Percentiles rank a stretch among this genome's conserved stretches.
phyloP scores from a whole-genome alignment of 179 eudicot species.

The Beta lomatogona region DNA sequence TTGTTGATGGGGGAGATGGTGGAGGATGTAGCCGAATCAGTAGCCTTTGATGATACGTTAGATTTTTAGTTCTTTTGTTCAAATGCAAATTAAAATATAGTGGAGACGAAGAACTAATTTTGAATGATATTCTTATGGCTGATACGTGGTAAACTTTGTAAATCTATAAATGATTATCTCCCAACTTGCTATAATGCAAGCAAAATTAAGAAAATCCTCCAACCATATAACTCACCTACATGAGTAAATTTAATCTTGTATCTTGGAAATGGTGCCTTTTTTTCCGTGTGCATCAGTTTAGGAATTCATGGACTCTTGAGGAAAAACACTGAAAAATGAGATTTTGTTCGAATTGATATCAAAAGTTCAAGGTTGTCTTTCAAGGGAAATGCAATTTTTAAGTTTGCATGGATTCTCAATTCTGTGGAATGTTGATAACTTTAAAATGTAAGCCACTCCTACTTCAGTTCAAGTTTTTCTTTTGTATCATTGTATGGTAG shows the following conservation, averaged over 20 bases:
- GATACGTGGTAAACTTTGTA: too few relatives aligned
- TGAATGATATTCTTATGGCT: background rate
- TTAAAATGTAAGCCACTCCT: too few relatives aligned
- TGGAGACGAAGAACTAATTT: background rate
- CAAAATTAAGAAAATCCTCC: background rate
- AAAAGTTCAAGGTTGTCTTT: too few relatives aligned
- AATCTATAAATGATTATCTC: too few relatives aligned
- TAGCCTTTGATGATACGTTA: constrained; percentile 21
- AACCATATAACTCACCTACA: background rate
- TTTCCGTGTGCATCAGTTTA: background rate
- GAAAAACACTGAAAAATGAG: background rate
- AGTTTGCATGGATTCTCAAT: background rate
- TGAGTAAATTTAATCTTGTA: background rate
- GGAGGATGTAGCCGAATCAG: constrained; percentile 31
- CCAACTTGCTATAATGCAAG: background rate
- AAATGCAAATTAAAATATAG: background rate
- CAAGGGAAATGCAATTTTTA: background rate
- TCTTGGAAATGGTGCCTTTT: constrained; percentile 10
- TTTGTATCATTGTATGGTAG: too few relatives aligned
- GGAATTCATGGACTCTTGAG: background rate
- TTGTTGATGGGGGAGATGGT: constrained; percentile 32
- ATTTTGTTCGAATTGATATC: background rate
- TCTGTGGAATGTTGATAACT: background rate
- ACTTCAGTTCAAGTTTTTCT: too few relatives aligned
- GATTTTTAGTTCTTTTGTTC: background rate